Percentiles rank a stretch among this genome's conserved stretches.
Evolutionary conservation across 2,329 filamentous ascomycete species (phyloP).

Genomic region (Aureobasidium uvarum): DNA sequence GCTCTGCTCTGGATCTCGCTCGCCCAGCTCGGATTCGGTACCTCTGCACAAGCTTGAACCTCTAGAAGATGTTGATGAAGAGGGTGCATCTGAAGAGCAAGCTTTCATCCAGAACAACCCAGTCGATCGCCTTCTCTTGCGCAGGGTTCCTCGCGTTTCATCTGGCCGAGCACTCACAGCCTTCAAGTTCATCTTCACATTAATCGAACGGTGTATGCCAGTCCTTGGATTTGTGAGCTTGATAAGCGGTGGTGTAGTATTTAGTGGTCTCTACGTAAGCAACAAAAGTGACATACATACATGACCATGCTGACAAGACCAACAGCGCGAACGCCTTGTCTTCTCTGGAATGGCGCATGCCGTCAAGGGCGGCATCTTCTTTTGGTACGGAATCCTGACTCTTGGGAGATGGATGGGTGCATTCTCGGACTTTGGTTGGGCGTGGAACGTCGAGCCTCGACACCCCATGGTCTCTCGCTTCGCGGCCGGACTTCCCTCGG

Average conservation of each 20-base stretch:
- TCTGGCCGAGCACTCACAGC: conserved; percentile 56
- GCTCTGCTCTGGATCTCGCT: conserved; percentile 33
- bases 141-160: conserved; percentile 35
- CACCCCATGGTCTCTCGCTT: conserved; percentile 58
- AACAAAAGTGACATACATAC: not conserved
- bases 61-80: conserved; percentile 42
- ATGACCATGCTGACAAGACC: conserved; percentile 25
- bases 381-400: conserved; percentile 83
- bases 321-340: conserved; percentile 62
- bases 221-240: conserved; percentile 71
- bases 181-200: conserved; percentile 59
- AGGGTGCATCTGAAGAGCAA: conserved; percentile 47
- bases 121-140: conserved; percentile 34
- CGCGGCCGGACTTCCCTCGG: conserved; percentile 61
- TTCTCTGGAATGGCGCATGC: conserved; percentile 87
- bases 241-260: conserved; percentile 68
- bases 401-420: conserved; percentile 82
- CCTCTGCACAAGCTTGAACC: conserved; percentile 28
- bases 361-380: conserved; percentile 88
- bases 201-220: conserved; percentile 71
- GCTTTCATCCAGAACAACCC: conserved; percentile 44
- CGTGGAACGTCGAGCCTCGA: conserved; percentile 78
- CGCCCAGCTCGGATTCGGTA: conserved; percentile 37
- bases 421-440: conserved; percentile 86
- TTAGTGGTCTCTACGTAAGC: conserved; percentile 78